These are phyloP conservation scores for Mortierella antarctica DNA, from an alignment of 192 early-diverging fungal genomes.

Conservation along the genomic window DNA sequence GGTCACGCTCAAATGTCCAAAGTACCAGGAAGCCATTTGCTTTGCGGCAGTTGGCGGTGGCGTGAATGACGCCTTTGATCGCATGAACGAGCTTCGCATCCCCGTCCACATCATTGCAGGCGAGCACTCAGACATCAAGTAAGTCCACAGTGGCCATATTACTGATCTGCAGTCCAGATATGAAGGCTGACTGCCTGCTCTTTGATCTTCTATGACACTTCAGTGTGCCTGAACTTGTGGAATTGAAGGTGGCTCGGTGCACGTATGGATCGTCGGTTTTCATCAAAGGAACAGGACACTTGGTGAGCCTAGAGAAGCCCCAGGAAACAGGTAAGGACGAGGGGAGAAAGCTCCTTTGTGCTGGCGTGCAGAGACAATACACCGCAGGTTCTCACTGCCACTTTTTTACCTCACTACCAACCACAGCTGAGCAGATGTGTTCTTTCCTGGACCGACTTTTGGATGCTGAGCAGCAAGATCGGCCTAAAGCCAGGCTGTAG, in stretches of 20 bases:
- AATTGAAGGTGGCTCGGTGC: constrained; percentile 14
- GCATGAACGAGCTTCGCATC: constrained; percentile 39
- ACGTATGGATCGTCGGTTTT: constrained; percentile 22
- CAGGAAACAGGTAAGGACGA: constrained; percentile 46
- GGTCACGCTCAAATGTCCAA: constrained; percentile 55
- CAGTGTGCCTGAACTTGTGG: constrained; percentile 25
- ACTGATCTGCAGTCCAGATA: not conserved
- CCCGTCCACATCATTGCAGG: constrained; percentile 57
- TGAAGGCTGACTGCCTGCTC: not conserved
- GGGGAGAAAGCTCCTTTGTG: not conserved
- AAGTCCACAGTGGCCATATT: constrained; percentile 5
- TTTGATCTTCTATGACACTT: not conserved
- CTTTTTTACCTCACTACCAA: not conserved
- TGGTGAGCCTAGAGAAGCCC: constrained; percentile 56
- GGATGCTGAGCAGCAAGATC: too few species aligned
- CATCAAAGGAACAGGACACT: constrained; percentile 51
- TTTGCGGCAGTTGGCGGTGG: constrained; percentile 15
- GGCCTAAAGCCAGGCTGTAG: too few species aligned
- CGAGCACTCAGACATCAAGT: constrained; percentile 50
- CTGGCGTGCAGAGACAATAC: not conserved
- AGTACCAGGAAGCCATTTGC: constrained; percentile 59
- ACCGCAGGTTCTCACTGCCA: not conserved
- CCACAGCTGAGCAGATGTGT: too few species aligned
- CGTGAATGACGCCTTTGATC: constrained; percentile 30
- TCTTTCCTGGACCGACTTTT: too few species aligned